Percentiles rank a stretch among this genome's conserved stretches.
phyloP scores from a whole-genome alignment of 352 stramenopile genomes.

The Phytophthora sansomeana region DNA sequence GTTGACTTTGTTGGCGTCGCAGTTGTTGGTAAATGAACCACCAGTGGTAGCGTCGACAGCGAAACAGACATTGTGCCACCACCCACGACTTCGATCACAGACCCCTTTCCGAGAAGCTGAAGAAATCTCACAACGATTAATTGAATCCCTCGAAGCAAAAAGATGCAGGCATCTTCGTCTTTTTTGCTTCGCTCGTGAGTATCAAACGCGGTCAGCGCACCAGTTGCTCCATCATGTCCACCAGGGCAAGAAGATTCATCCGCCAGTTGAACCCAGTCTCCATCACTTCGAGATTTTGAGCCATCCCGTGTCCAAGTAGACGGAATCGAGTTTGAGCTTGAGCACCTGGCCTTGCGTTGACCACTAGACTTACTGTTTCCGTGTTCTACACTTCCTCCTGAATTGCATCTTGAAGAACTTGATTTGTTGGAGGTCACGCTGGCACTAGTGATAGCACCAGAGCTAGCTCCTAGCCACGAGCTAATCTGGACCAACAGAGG shows the following conservation, averaged over 20 bases:
- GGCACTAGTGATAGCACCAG: constrained; percentile 2
- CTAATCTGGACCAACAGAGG: constrained; percentile 57
- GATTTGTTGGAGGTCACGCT: constrained; percentile 13
- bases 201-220: constrained; percentile 1
- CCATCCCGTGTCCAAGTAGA: constrained; percentile 38
- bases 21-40: constrained; percentile 45
- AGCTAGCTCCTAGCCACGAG: constrained; percentile 44
- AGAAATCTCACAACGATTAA: constrained; percentile 35
- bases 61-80: constrained; percentile 17
- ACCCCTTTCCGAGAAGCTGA: constrained; percentile 21
- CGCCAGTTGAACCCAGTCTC: constrained; percentile 47
- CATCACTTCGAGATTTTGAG: constrained; percentile 57
- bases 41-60: constrained; percentile 29
- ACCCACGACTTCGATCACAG: constrained; percentile 28
- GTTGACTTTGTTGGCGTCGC: constrained; percentile 15
- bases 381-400: not conserved
- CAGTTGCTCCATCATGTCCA: not conserved
- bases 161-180: constrained; percentile 22
- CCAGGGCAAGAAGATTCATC: constrained; percentile 3
- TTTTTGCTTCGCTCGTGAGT: constrained; percentile 9
- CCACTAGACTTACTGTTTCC: constrained; percentile 6
- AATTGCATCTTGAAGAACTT: constrained; percentile 15
- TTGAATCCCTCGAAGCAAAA: constrained; percentile 34
- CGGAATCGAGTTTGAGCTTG: constrained; percentile 23
- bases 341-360: constrained; percentile 19